These are phyloP conservation scores for Solanum medicagineum DNA, from an alignment of 257 asterid genomes.

Conservation along the genomic window DNA sequence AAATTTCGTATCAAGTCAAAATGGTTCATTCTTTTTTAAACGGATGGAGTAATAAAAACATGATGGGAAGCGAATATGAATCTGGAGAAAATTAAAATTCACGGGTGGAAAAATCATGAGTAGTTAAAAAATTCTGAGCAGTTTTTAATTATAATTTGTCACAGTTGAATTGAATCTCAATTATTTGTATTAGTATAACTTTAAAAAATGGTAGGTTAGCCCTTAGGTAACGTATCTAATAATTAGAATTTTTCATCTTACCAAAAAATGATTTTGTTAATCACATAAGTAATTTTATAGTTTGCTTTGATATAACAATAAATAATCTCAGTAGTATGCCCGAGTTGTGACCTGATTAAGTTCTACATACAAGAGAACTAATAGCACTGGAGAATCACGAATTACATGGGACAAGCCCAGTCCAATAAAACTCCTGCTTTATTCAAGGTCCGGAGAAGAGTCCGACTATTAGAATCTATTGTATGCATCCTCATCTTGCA, in stretches of 20 bases:
- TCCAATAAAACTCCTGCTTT: fast-evolving
- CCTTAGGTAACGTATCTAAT: neutral
- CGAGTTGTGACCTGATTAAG: neutral
- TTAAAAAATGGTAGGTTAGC: neutral
- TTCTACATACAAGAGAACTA: neutral
- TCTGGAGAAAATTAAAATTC: neutral
- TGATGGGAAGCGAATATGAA: neutral
- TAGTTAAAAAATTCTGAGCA: neutral
- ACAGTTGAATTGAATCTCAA: neutral
- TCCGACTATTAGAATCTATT: too few relatives aligned
- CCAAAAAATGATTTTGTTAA: neutral
- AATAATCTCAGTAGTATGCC: neutral
- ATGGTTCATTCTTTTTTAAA: too few relatives aligned
- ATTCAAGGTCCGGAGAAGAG: fast-evolving
- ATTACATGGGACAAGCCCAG: too few relatives aligned
- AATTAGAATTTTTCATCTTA: neutral
- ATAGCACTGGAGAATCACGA: neutral
- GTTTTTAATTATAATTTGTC: neutral
- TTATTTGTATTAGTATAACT: neutral
- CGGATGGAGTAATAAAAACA: neutral
- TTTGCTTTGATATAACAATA: neutral
- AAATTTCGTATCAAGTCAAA: too few relatives aligned
- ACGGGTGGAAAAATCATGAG: neutral
- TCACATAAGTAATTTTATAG: neutral
- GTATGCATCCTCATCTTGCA: too few relatives aligned